A percentile compares a stretch with the other conserved stretches of the same genome.
Evolutionary conservation across 1,284 basidiomycete species (phyloP).

Genomic region (Pterulicium gracile): DNA sequence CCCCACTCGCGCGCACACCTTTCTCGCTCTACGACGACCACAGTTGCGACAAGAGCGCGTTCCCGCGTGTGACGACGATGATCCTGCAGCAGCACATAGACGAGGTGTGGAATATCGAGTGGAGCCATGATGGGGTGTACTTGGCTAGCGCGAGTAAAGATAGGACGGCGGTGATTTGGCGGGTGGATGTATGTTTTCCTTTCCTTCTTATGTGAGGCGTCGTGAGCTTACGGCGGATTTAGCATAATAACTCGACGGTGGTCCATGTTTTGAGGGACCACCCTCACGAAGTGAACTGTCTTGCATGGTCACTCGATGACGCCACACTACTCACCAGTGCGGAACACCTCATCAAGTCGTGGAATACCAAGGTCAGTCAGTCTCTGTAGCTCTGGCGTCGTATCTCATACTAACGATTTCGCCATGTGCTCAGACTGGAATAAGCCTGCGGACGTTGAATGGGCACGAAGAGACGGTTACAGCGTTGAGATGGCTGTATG

Average conservation of each 20-base stretch:
- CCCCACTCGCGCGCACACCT: slow-evolving; percentile 40
- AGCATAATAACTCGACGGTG: slow-evolving; percentile 45
- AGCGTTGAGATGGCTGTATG: slow-evolving; percentile 80
- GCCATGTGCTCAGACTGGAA: slow-evolving; percentile 69
- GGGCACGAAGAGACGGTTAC: slow-evolving; percentile 81
- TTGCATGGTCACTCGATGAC: slow-evolving; percentile 90
- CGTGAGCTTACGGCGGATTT: slow-evolving; percentile 37
- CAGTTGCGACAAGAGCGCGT: slow-evolving; percentile 66
- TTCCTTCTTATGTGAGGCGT: neutral
- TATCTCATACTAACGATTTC: no score
- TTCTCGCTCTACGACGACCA: slow-evolving; percentile 87
- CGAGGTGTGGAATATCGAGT: slow-evolving; percentile 93
- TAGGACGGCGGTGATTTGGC: slow-evolving; percentile 84
- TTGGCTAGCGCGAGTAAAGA: slow-evolving; percentile 88
- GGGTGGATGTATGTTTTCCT: slow-evolving; percentile 44
- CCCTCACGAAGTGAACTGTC: slow-evolving; percentile 61
- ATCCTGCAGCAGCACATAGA: slow-evolving; percentile 81
- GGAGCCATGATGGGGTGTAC: slow-evolving; percentile 83
- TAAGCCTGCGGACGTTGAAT: slow-evolving; percentile 51
- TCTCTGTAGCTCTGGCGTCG: no score
- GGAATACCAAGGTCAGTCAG: slow-evolving; percentile 68
- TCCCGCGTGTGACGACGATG: slow-evolving; percentile 79
- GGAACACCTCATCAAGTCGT: slow-evolving; percentile 74
- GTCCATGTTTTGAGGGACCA: slow-evolving; percentile 66
- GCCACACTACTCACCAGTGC: slow-evolving; percentile 71